phyloP scores from a whole-genome alignment of 2,329 filamentous ascomycete genomes.

The Cordyceps javanica region DNA sequence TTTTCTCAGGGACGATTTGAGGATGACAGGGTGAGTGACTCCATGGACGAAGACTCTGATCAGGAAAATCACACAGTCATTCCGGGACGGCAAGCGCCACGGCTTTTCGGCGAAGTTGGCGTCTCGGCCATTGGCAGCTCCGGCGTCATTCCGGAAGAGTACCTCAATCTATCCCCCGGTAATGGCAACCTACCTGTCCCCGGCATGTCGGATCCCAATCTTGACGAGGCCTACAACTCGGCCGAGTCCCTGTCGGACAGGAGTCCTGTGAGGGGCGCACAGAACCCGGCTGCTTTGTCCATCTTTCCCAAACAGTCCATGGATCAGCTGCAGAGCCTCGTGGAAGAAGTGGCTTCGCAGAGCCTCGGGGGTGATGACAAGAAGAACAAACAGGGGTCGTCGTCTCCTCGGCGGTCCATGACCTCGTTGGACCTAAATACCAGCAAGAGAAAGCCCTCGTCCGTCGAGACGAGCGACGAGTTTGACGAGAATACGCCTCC shows the following conservation, averaged over 20 bases:
- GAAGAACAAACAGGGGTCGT: constrained; percentile 12
- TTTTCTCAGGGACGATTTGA: constrained; percentile 33
- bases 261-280: constrained; percentile 19
- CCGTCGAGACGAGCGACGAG: constrained; percentile 46
- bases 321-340: constrained; percentile 45
- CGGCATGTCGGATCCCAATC: constrained; percentile 40
- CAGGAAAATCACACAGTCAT: constrained; percentile 72
- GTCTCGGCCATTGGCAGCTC: constrained; percentile 48
- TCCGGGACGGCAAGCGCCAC: constrained; percentile 33
- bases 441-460: constrained; percentile 50
- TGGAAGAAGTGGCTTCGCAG: constrained; percentile 48
- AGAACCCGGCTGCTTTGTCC: constrained; percentile 24
- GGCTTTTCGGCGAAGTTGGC: constrained; percentile 51
- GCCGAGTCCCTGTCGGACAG: constrained; percentile 29
- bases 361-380: constrained; percentile 46
- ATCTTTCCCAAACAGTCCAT: constrained; percentile 38
- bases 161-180: constrained; percentile 41
- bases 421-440: constrained; percentile 34
- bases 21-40: constrained; percentile 35
- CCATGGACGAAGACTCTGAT: constrained; percentile 62
- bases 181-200: constrained; percentile 33
- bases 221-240: constrained; percentile 38
- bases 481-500: constrained; percentile 32
- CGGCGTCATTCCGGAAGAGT: constrained; percentile 41
- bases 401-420: constrained; percentile 20